phyloP scores from a whole-genome alignment of 768 basidiomycete species.

The Xanthoconium purpureum region DNA sequence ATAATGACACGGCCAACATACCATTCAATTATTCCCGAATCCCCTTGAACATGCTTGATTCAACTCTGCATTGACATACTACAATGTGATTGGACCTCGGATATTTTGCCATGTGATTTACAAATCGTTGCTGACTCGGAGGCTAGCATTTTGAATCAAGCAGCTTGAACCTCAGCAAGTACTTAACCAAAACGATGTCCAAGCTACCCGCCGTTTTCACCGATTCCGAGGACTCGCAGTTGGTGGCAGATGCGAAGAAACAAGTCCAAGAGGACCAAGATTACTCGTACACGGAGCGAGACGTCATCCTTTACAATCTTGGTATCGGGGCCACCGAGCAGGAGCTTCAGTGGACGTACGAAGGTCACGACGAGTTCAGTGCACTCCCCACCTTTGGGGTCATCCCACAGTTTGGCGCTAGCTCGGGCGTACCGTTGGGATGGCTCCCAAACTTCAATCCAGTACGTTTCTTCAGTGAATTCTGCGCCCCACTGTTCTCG shows the following conservation, averaged over 20 bases:
- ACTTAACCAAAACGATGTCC: constrained; percentile 22
- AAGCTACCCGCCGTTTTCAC: constrained; percentile 52
- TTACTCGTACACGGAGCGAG: constrained; percentile 81
- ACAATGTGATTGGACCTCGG: not conserved
- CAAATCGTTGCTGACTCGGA: too few relatives aligned
- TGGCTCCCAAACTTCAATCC: constrained; percentile 96
- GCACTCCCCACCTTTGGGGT: constrained; percentile 94
- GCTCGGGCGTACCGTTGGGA: constrained; percentile 64
- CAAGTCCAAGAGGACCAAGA: constrained; percentile 48
- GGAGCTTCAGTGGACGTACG: constrained; percentile 89
- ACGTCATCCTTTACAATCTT: constrained; percentile 93
- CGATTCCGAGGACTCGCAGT: constrained; percentile 78
- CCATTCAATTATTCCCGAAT: too few relatives aligned
- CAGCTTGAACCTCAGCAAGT: not conserved
- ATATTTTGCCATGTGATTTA: constrained; percentile 1
- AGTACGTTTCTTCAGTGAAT: constrained; percentile 42
- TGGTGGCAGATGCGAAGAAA: constrained; percentile 82
- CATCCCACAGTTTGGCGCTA: constrained; percentile 83
- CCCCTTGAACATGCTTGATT: too few relatives aligned
- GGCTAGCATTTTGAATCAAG: too few relatives aligned
- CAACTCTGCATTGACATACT: too few relatives aligned
- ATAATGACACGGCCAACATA: too few relatives aligned
- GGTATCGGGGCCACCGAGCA: constrained; percentile 92
- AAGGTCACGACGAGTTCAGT: constrained; percentile 81
- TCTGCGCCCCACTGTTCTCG: not conserved